phyloP scores from a whole-genome alignment of 257 asterid genomes.

The Solanum lignicaule region DNA sequence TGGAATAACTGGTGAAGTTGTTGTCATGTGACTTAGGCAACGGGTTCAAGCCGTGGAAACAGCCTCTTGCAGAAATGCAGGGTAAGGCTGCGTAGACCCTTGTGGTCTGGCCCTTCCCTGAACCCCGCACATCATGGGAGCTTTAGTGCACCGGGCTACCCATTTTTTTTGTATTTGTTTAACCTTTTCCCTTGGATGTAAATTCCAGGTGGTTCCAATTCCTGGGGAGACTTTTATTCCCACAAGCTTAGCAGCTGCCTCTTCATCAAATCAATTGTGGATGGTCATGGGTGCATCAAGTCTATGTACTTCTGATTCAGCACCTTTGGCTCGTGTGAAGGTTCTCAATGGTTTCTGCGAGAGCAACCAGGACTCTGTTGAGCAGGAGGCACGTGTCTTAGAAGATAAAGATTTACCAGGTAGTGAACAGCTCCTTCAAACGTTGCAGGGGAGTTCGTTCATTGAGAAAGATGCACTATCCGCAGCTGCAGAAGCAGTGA shows the following conservation, averaged over 20 bases:
- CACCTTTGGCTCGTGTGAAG: slow-evolving; percentile 55
- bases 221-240: slow-evolving; percentile 66
- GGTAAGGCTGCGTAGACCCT: background rate
- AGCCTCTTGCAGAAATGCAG: background rate
- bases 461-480: slow-evolving; percentile 53
- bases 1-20: background rate
- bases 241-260: slow-evolving; percentile 52
- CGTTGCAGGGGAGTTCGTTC: slow-evolving; percentile 51
- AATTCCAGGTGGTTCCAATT: slow-evolving; percentile 44
- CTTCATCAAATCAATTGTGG: slow-evolving; percentile 50
- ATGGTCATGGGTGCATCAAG: slow-evolving; percentile 85
- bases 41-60: background rate
- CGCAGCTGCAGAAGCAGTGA: slow-evolving; percentile 68
- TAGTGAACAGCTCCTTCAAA: slow-evolving; percentile 42
- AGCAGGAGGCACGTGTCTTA: slow-evolving; percentile 14
- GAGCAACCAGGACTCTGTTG: slow-evolving; percentile 17
- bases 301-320: slow-evolving; percentile 14
- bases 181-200: background rate
- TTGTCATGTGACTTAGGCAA: background rate
- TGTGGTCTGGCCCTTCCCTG: background rate
- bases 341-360: slow-evolving; percentile 35
- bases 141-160: background rate
- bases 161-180: background rate
- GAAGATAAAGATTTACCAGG: slow-evolving; percentile 59
- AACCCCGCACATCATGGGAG: background rate